Percentiles rank a stretch among this genome's conserved stretches.
Evolutionary conservation across 192 early-diverging fungal species (phyloP).

Genomic region (Podila epigama): DNA sequence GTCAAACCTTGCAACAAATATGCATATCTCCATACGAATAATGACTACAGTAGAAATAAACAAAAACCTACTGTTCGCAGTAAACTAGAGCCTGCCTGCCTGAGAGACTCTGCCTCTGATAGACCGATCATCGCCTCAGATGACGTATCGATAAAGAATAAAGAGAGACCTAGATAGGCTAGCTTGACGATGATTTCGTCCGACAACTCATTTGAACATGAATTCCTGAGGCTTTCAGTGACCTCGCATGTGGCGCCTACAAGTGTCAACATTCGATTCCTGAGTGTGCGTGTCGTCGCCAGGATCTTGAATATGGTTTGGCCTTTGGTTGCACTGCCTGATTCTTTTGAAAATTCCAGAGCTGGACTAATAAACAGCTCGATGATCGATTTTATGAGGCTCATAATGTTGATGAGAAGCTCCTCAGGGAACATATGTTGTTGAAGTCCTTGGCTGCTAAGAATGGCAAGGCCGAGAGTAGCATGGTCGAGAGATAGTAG

Average conservation of each 20-base stretch:
- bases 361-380: slow-evolving; percentile 25
- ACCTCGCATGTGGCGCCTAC: slow-evolving; percentile 17
- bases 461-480: slow-evolving; percentile 12
- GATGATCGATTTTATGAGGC: slow-evolving; percentile 14
- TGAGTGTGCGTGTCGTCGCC: not conserved
- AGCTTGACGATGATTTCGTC: slow-evolving; percentile 57
- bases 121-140: slow-evolving; percentile 15
- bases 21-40: not conserved
- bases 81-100: slow-evolving; percentile 32
- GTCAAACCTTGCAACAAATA: not conserved
- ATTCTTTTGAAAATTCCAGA: slow-evolving; percentile 30
- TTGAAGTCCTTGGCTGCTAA: slow-evolving; percentile 1
- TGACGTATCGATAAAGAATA: slow-evolving; percentile 58
- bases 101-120: slow-evolving; percentile 38
- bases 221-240: not conserved
- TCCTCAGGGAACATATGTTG: slow-evolving; percentile 40
- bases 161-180: slow-evolving; percentile 53
- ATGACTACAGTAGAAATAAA: not conserved
- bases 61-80: slow-evolving; percentile 33
- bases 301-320: not conserved
- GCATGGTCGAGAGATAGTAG: slow-evolving; percentile 14
- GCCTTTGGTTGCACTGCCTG: not conserved
- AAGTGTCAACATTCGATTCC: slow-evolving; percentile 4
- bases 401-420: slow-evolving; percentile 13
- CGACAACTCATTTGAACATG: slow-evolving; percentile 37